These are phyloP conservation scores for Leccinum disarticulatum DNA, from an alignment of 768 basidiomycete species.

Conservation along the genomic window DNA sequence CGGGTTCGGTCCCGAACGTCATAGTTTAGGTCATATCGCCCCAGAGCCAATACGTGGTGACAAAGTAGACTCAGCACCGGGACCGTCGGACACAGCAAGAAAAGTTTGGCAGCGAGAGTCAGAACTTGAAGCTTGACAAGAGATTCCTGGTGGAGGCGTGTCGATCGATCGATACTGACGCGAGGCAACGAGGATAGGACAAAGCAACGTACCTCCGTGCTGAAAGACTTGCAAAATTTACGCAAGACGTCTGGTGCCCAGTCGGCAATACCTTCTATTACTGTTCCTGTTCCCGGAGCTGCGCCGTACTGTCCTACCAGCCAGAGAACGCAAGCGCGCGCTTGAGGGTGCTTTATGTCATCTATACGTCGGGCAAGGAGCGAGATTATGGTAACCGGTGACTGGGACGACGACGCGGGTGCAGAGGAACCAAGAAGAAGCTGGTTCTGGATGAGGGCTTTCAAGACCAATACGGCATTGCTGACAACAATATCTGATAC, in stretches of 20 bases:
- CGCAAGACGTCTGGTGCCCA: constrained; percentile 92
- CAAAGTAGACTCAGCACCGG: constrained; percentile 51
- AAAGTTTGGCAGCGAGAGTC: constrained; percentile 83
- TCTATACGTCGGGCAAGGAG: constrained; percentile 77
- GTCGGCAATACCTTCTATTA: constrained; percentile 57
- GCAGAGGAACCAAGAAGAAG: constrained; percentile 39
- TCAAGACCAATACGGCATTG: constrained; percentile 81
- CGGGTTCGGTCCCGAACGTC: constrained; percentile 90
- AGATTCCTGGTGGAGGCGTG: constrained; percentile 41
- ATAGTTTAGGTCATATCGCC: constrained; percentile 84
- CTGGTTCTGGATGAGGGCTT: constrained; percentile 76
- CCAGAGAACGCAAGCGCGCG: constrained; percentile 89
- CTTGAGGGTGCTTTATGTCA: constrained; percentile 74
- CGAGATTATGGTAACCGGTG: constrained; percentile 68
- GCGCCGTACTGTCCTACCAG: constrained; percentile 87
- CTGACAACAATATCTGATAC: constrained; percentile 71
- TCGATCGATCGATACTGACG: constrained; percentile 1
- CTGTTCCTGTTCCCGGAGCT: constrained; percentile 30
- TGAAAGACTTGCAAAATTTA: constrained; percentile 73
- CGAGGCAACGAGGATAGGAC: not conserved
- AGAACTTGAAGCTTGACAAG: constrained; percentile 81
- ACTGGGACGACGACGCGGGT: constrained; percentile 28
- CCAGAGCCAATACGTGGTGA: constrained; percentile 77
- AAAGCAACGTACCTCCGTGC: constrained; percentile 55
- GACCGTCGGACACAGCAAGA: constrained; percentile 63